Base-by-base conservation (phyloP, 1,284 basidiomycete genomes). In the Xerocomus minutiporus region DNA sequence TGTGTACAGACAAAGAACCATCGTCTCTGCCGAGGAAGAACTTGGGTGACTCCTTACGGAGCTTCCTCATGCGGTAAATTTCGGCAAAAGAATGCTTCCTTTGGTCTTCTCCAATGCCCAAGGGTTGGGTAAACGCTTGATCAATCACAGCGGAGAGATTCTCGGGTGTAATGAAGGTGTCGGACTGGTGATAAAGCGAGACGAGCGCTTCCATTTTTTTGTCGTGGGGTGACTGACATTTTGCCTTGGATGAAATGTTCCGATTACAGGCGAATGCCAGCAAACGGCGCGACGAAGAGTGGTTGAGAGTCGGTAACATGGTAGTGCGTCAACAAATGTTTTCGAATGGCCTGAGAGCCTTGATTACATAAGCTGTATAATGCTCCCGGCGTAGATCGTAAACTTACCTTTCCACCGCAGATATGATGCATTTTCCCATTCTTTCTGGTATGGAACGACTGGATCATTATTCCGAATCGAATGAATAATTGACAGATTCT, bases 131-230 rank as follows among this genome's bases (percentile, higher is more conserved):
- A 60, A 89, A 88, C 1, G 81, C 81, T 9, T 76, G 65, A 70
- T 88, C 83, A 48, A 89, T 88, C 48, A 71, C 73, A n/a, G 73
- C 57, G 23, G 77, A 75, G 38, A 89, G 78, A 60, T 78, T 87
- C 56, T 86, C 82, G n/a, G 73, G 74, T 8, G 86, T 86, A 56
- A 89, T 77, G 71, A 85, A 88, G 4, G 71, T 71, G 50, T 79
- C 77, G 42, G 82, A 70, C 68, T 86, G 78, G 73, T 89, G 86
- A 72, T 89, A 89, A 45, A 89, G 76, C 8, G 80, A 76, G 54
- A 88, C 77, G 58, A 89, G 81, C 5, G 84, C 82, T 55, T 84
- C 83, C 72, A 88, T 74, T 69, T 83, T 87, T 32, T 77, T 73
- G n/a, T 77, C 58, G 42, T 58, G 53, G 15, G 57, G 48, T 5